Percentiles rank a stretch among this genome's conserved stretches.
Evolutionary conservation across 1,139 yeast genomes (phyloP).

Genomic region (Candida glucosophila): DNA sequence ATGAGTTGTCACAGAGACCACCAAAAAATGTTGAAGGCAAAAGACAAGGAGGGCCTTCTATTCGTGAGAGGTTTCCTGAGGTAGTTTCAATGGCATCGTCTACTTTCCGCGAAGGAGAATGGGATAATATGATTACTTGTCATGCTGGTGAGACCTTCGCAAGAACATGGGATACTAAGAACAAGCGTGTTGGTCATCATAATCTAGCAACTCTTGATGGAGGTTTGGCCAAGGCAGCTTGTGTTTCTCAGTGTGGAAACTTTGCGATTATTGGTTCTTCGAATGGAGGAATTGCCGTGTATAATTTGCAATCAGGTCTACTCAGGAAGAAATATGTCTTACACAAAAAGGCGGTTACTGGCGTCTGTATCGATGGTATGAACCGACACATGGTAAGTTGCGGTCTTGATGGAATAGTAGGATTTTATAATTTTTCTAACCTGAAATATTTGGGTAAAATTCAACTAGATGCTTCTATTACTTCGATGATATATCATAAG

Average conservation of each 20-base stretch:
- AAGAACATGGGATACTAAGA: conserved; percentile 84
- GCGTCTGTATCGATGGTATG: conserved; percentile 83
- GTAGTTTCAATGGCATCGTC: conserved; percentile 67
- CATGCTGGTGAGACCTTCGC: conserved; percentile 82
- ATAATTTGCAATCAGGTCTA: conserved; percentile 85
- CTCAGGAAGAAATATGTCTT: conserved; percentile 57
- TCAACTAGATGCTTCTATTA: conserved; percentile 67
- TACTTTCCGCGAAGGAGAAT: conserved; percentile 74
- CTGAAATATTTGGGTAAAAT: conserved; percentile 64
- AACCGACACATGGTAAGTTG: conserved; percentile 79
- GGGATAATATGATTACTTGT: conserved; percentile 93
- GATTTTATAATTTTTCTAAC: conserved; percentile 77
- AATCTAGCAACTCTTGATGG: conserved; percentile 65
- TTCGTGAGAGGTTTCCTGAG: conserved; percentile 68
- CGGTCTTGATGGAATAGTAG: conserved; percentile 85
- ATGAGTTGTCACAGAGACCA: conserved; percentile 77
- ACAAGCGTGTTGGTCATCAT: conserved; percentile 74
- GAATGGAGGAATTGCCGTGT: conserved; percentile 79
- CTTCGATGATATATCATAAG: conserved; percentile 67
- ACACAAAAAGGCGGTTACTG: conserved; percentile 73
- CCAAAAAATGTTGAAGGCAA: conserved; percentile 47
- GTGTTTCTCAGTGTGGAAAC: conserved; percentile 89
- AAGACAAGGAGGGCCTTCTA: conserved; percentile 50
- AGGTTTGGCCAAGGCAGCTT: conserved; percentile 72
- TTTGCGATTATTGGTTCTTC: conserved; percentile 92